phyloP scores from a whole-genome alignment of 331 rosid genomes.

The Pyrus hybrid region DNA sequence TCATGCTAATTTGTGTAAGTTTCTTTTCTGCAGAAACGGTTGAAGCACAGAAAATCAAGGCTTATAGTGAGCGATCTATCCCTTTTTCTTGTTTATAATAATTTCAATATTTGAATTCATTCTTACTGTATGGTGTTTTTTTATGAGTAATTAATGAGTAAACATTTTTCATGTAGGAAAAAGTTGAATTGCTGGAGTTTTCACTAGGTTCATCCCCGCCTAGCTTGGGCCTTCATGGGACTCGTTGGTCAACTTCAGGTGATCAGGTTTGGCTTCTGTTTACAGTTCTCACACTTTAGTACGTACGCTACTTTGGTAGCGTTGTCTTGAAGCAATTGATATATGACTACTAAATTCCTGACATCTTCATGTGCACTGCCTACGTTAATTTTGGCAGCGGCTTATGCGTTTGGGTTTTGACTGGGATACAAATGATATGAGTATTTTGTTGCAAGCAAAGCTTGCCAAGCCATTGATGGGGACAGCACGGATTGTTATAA shows the following conservation, averaged over 20 bases:
- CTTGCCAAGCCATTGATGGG: constrained; percentile 77
- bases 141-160: neutral
- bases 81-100: neutral
- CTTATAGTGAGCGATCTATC: constrained; percentile 52
- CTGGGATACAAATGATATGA: constrained; percentile 95
- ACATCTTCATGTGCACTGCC: constrained; percentile 14
- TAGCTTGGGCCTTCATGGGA: constrained; percentile 70
- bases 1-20: neutral
- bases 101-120: constrained; percentile 8
- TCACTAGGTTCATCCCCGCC: constrained; percentile 91
- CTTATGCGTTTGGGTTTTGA: constrained; percentile 71
- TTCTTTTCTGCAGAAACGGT: constrained; percentile 50
- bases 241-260: constrained; percentile 70
- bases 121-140: constrained; percentile 1
- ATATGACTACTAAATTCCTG: neutral
- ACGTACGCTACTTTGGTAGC: neutral
- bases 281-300: neutral
- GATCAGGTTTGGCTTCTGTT: constrained; percentile 62
- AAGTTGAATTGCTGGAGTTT: constrained; percentile 70
- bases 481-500: constrained; percentile 91
- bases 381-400: constrained; percentile 47
- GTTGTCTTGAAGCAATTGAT: neutral
- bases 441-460: constrained; percentile 82
- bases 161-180: constrained; percentile 52
- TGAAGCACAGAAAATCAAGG: constrained; percentile 75